Conservation (phyloP, 179 eudicot genomes). For the Heliamphora pulchella region DNA sequence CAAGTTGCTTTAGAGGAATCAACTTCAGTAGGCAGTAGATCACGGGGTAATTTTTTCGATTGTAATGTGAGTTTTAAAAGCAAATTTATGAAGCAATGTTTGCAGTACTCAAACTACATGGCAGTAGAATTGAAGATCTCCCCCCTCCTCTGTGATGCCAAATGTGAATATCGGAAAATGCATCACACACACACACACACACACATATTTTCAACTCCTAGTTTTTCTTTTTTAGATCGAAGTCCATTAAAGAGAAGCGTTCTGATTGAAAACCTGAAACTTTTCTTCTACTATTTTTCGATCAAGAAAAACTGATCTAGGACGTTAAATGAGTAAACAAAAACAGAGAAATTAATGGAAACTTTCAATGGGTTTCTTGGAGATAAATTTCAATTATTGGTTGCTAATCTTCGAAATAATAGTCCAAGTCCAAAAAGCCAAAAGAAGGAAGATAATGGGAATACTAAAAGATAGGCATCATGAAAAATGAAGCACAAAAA, state of each 20-base stretch:
- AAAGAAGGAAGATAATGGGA: background rate
- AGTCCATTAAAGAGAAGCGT: background rate
- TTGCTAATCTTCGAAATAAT: background rate
- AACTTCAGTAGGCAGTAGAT: background rate
- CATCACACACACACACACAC: background rate
- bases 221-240: background rate
- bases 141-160: background rate
- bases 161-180: background rate
- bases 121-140: background rate
- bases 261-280: background rate
- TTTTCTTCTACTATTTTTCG: too few relatives aligned
- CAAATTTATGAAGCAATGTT: background rate
- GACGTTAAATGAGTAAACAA: background rate
- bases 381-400: background rate
- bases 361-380: background rate
- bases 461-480: background rate
- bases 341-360: background rate
- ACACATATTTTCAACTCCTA: too few relatives aligned
- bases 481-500: background rate
- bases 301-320: too few relatives aligned
- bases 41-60: too few relatives aligned
- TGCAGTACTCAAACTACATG: background rate
- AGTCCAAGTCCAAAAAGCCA: too few relatives aligned
- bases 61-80: background rate
- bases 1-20: background rate